These are phyloP conservation scores for Tanacetum coccineum DNA, from an alignment of 129 eudicot species.

Conservation along the genomic window DNA sequence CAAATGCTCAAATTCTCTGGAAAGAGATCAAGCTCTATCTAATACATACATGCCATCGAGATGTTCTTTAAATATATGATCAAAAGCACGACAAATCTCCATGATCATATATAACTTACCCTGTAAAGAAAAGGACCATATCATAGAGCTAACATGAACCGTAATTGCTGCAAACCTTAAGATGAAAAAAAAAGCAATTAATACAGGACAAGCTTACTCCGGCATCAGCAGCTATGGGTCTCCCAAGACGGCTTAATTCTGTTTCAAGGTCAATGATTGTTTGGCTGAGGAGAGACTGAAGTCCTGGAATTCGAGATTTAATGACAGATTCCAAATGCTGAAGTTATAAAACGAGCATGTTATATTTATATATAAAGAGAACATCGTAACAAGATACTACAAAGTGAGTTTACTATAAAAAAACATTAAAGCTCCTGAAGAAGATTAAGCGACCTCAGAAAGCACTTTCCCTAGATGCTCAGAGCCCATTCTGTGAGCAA, in stretches of 20 bases:
- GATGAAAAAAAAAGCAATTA: not conserved
- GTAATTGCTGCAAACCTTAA: no score
- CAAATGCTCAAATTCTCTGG: not conserved
- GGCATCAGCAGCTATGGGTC: constrained; percentile 81
- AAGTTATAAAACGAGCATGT: constrained; percentile 22
- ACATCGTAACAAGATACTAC: not conserved
- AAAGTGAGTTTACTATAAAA: not conserved
- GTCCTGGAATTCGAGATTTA: constrained; percentile 93
- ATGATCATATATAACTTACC: constrained; percentile 83
- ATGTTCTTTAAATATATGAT: constrained; percentile 89
- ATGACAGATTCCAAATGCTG: constrained; percentile 93
- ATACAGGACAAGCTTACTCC: constrained; percentile 57
- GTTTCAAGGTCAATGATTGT: constrained; percentile 82
- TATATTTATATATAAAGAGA: not conserved
- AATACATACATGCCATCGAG: constrained; percentile 91
- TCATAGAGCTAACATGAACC: not conserved
- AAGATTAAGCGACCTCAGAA: constrained; percentile 48
- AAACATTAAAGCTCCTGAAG: not conserved
- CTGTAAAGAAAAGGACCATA: constrained; percentile 33
- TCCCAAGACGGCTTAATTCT: constrained; percentile 87
- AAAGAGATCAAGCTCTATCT: not conserved
- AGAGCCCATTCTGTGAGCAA: constrained; percentile 87
- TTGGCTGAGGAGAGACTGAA: constrained; percentile 88
- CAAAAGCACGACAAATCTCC: constrained; percentile 88
- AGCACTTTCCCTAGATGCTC: constrained; percentile 88